Percentiles rank a stretch among this genome's conserved stretches.
Conservation (phyloP, 257 asterid species). For the Ophiorrhiza pumila region DNA sequence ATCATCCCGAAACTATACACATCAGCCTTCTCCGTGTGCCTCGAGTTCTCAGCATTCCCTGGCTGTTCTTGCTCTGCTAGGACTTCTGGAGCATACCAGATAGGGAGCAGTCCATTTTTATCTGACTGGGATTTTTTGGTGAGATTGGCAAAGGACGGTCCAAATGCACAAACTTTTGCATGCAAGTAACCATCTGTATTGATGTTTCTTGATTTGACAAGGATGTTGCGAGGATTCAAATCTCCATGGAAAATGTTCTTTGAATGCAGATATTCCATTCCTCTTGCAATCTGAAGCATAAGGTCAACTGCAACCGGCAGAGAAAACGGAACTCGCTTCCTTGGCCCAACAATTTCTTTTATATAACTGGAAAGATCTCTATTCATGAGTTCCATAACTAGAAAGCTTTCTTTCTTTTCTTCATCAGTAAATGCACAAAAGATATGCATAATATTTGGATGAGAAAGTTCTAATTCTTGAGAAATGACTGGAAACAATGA, state of each 20-base stretch:
- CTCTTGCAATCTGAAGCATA: constrained; percentile 89
- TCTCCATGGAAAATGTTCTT: constrained; percentile 75
- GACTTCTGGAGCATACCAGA: constrained; percentile 88
- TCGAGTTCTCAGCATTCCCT: constrained; percentile 21
- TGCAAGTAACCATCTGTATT: constrained; percentile 54
- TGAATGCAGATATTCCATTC: constrained; percentile 90
- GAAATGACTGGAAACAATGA: constrained; percentile 39
- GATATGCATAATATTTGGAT: constrained; percentile 66
- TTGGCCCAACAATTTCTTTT: constrained; percentile 61
- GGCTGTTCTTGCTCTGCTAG: constrained; percentile 51
- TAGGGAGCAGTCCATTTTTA: constrained; percentile 37
- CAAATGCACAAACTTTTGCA: constrained; percentile 74
- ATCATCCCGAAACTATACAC: constrained; percentile 90
- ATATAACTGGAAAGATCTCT: constrained; percentile 62
- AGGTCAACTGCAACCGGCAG: constrained; percentile 69
- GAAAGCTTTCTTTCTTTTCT: constrained; percentile 64
- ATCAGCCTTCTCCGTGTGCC: constrained; percentile 61
- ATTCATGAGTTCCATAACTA: constrained; percentile 76
- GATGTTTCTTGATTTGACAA: constrained; percentile 41
- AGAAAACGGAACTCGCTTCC: constrained; percentile 65
- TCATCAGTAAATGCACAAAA: constrained; percentile 70
- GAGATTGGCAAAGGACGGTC: constrained; percentile 31
- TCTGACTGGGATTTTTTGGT: constrained; percentile 33
- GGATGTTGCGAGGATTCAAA: constrained; percentile 57
- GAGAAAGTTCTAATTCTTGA: constrained; percentile 51